Evolutionary conservation across 108 stramenopile genomes (phyloP), one percentile per base, ranked within the genome.

Genomic region (Pseudonitzschia multiseries): DNA sequence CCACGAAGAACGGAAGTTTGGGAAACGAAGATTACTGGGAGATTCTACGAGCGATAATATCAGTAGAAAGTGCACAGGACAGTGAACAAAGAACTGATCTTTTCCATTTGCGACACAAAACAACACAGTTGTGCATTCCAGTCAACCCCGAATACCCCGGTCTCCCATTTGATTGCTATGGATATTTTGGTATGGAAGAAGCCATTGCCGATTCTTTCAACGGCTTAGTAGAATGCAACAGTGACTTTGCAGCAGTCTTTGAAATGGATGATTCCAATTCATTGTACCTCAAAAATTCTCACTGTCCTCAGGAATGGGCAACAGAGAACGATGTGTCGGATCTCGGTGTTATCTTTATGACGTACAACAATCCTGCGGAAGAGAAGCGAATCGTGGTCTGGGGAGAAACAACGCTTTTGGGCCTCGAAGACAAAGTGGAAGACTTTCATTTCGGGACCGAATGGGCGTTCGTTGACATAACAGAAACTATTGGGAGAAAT

Each of bases 201-300:
- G 75, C 68, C 12, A 76, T 76, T 63, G 75, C 48, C 36, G 75
- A 69, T 62, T 56, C 65, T n/a, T 68, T 76, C 60, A 69, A 57
- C 48, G 75, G 75, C 2, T 44, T 76, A 31, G 68, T 69, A 0
- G 46, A 76, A 26, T 76, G 75, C 27, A 6, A 27, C 18, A 76
- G 60, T 44, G 3, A 0, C 17, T 46, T 57, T 50, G 68, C 65
- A 6, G 75, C 75, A 20, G 14, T 52, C 18, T 27, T 76, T 21
- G 75, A 31, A 60, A 59, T 68, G 53, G 31, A 42, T 36, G 17
- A 9, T 21, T 42, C 32, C 14, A 68, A 62, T 62, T 56, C 68
- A 18, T 54, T 54, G n/a, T 50, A 50, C n/a, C 28, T 76, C n/a
- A 59, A 48, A 27, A 56, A 69, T 42, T 21, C 65, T 17, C 46